phyloP scores from a whole-genome alignment of 2,329 filamentous ascomycete species.

The Sphaerostilbella broomeana region DNA sequence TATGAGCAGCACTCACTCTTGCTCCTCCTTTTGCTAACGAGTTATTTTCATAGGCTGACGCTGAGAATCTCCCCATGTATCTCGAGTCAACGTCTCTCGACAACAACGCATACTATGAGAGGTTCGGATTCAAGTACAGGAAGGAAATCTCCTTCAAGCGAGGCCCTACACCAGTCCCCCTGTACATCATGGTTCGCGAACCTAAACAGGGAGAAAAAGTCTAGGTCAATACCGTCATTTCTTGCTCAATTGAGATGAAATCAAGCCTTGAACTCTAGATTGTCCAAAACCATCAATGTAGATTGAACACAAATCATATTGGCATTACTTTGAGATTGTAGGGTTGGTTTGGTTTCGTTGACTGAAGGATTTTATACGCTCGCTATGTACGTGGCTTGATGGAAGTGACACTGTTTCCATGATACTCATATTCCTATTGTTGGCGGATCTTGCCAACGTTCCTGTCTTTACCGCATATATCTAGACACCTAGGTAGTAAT shows the following conservation, averaged over 20 bases:
- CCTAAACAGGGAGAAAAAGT: conserved; percentile 38
- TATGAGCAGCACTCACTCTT: too few species aligned
- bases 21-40: not conserved
- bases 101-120: conserved; percentile 67
- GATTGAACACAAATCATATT: too few species aligned
- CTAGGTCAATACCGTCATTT: conserved; percentile 21
- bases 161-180: conserved; percentile 50
- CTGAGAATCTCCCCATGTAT: conserved; percentile 62
- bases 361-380: conserved; percentile 1
- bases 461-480: conserved; percentile 10
- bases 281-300: not conserved
- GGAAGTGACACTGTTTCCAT: too few species aligned
- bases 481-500: too few species aligned
- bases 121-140: conserved; percentile 64
- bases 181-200: conserved; percentile 80
- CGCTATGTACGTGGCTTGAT: too few species aligned
- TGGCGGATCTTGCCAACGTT: too few species aligned
- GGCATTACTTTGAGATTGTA: not conserved
- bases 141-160: conserved; percentile 57
- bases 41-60: conserved; percentile 52
- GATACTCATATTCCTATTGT: too few species aligned
- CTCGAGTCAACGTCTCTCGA: conserved; percentile 66
- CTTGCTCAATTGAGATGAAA: conserved; percentile 9
- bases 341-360: not conserved
- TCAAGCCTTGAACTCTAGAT: conserved; percentile 4